Base-by-base conservation (phyloP, 2,329 filamentous ascomycete species). In the Penicillium concentricum region DNA sequence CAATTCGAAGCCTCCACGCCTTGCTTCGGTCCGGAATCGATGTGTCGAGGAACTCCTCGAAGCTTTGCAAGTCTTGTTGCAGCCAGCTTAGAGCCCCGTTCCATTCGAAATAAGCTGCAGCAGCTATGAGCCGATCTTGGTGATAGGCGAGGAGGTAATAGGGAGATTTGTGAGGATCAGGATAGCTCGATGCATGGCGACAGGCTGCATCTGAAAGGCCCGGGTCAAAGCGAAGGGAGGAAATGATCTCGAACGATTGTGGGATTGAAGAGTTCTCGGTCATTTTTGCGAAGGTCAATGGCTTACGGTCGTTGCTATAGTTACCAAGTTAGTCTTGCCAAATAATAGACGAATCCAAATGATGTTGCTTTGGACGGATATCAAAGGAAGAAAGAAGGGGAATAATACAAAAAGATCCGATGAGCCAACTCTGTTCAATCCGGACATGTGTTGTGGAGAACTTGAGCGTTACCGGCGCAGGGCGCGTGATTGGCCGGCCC, bases 121-220 rank as follows among this genome's bases (percentile, higher is more conserved):
- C 79, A 66, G 79, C 82, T n/a, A 91, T 79, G 70, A 96, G 83
- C 51, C 92, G 87, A 70, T 92, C 88, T 44, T 86, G 84, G 72
- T 96, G 92, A 64, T 87, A 87, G 56, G 86, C 80, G 16, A 94
- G 82, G 81, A 95, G 91, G 73, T 95, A 95, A 64, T 91, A 87
- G 0, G 87, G 83, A 9, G 85, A 89, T 7, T 70, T 71, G 34
- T 68, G 65, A 53, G 74, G 72, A 58, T 65, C 56, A 10, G 77
- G 74, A 35, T 80, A 73, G 56, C 59, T 63, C 24, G 69, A 66
- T 67, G 65, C 58, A 43, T 62, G 68, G 53, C 66, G 69, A 22
- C 61, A 59, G 37, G 64, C 50, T 8, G 65, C 63, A 8, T 74
- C 61, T 8, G 77, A 67, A 37, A 93, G 81, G 2, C 70, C 69